Evolutionary conservation across 31 red algal species (phyloP), one percentile per base, ranked within the genome.

Genomic region (Porphyra umbilicalis): DNA sequence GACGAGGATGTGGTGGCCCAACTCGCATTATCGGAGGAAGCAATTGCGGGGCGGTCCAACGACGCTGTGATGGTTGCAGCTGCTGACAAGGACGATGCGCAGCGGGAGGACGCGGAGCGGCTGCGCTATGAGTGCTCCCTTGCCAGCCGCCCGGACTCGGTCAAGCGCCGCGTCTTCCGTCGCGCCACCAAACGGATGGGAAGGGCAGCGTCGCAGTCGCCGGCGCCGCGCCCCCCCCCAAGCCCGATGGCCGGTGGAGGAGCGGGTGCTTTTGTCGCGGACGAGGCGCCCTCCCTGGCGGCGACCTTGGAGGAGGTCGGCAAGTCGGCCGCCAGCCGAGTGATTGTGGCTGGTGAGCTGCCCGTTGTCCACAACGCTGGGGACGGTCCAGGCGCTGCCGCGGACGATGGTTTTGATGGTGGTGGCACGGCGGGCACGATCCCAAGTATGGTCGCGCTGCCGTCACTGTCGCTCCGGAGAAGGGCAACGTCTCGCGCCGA

Each of bases 1-100:
- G 87, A 89, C 35, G 37, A 18, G 40, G 91, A 90, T 77, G 83
- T 94, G 9, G 57, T 71, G 0, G 57, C 57, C 3, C 57, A 71
- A 29, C 57, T 71, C 25, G 14, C 57, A 8, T 29, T 71, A 1
- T 71, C 57, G 25, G 57, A 71, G 8, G 57, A 18, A 18, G 30
- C 57, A 18, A 71, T 71, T 29, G 57, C 57, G 20, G 57, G 25
- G 57, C 57, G 57, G 25, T 18, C 57, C 14, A 25, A 25, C 57
- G 30, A n/a, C 30, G 57, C 25, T 29, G 13, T 16, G 4, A 29
- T 29, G 14, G 57, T 71, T 4, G 57, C 4, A 4, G 57, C 57
- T 71, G 57, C 57, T 8, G 57, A 71, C 57, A 71, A 29, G 57
- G 57, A 71, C 25, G 57, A 71, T 29, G 57, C 57, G 57, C 57